Percentiles rank a stretch among this genome's conserved stretches.
These are phyloP conservation scores for Coniochaeta sp. DNA, from an alignment of 2,329 filamentous ascomycete genomes.

Conservation along the genomic window DNA sequence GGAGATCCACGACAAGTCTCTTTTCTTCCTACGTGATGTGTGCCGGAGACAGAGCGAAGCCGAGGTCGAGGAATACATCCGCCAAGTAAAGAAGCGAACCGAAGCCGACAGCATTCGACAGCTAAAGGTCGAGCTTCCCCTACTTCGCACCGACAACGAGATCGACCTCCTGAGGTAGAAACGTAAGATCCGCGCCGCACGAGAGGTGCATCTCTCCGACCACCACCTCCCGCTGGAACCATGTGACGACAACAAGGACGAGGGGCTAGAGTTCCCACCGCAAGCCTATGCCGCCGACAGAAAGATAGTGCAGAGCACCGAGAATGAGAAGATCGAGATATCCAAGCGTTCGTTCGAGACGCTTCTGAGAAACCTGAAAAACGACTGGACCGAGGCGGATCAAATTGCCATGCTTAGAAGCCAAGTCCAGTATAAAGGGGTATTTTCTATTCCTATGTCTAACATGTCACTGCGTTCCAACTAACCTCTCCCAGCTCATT, in stretches of 20 bases:
- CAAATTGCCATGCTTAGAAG: conserved; percentile 7
- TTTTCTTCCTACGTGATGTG: conserved; percentile 1
- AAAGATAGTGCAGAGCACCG: conserved; percentile 7
- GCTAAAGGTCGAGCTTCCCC: conserved; percentile 15
- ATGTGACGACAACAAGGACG: conserved; percentile 11
- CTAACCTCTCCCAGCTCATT: conserved; percentile 4
- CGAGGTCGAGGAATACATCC: conserved; percentile 2
- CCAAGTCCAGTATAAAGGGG: conserved; percentile 11
- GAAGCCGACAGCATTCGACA: background rate
- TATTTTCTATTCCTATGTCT: conserved; percentile 4
- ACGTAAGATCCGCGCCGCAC: conserved; percentile 7
- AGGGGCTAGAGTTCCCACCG: conserved; percentile 17
- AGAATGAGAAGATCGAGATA: conserved; percentile 14
- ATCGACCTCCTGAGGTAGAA: conserved; percentile 12
- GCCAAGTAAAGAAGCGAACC: background rate
- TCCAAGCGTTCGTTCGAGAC: conserved; percentile 10
- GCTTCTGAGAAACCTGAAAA: conserved; percentile 10
- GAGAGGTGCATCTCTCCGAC: conserved; percentile 7
- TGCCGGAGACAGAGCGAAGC: conserved; percentile 2
- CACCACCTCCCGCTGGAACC: conserved; percentile 17
- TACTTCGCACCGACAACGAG: conserved; percentile 16
- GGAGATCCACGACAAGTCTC: background rate
- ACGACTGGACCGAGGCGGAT: conserved; percentile 10
- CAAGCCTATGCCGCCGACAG: conserved; percentile 1
- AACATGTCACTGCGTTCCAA: background rate